Conservation (phyloP, 192 early-diverging fungal species). For the Thoreauomyces humboldtii region DNA sequence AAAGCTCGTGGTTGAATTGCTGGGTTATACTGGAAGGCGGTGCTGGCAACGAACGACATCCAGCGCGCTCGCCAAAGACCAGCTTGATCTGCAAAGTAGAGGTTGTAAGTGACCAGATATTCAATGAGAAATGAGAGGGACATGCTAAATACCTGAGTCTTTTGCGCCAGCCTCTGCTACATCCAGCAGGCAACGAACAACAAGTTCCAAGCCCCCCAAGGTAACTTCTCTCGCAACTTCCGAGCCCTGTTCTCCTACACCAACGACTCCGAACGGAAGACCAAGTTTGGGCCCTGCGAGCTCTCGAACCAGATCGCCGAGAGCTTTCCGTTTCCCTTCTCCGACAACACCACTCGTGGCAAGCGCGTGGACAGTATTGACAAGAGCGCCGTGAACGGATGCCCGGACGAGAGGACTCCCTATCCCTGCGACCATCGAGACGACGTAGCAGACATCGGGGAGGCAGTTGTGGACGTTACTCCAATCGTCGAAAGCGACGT, state of each 20-base stretch:
- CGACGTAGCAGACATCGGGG: conserved; percentile 83
- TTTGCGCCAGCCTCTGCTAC: conserved; percentile 65
- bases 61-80: conserved; percentile 85
- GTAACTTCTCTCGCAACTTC: conserved; percentile 29
- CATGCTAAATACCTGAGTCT: conserved; percentile 64
- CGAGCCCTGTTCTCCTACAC: conserved; percentile 21
- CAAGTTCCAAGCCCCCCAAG: conserved; percentile 47
- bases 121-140: too few species aligned
- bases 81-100: conserved; percentile 71
- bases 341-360: conserved; percentile 60
- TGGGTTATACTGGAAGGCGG: conserved; percentile 92
- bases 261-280: conserved; percentile 71
- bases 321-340: conserved; percentile 51
- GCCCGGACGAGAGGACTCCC: conserved; percentile 81
- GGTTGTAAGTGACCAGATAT: too few species aligned
- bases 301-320: conserved; percentile 66
- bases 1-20: conserved; percentile 94
- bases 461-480: conserved; percentile 67
- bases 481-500: conserved; percentile 78
- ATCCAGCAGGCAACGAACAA: conserved; percentile 58
- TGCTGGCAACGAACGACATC: conserved; percentile 87
- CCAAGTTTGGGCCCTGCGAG: conserved; percentile 79
- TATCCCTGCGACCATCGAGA: conserved; percentile 79
- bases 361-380: conserved; percentile 87
- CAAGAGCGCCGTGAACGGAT: conserved; percentile 90